Percentiles rank a stretch among this genome's conserved stretches.
These are phyloP conservation scores for Clavispora vitiphila DNA, from an alignment of 805 yeast genomes.

Conservation along the genomic window DNA sequence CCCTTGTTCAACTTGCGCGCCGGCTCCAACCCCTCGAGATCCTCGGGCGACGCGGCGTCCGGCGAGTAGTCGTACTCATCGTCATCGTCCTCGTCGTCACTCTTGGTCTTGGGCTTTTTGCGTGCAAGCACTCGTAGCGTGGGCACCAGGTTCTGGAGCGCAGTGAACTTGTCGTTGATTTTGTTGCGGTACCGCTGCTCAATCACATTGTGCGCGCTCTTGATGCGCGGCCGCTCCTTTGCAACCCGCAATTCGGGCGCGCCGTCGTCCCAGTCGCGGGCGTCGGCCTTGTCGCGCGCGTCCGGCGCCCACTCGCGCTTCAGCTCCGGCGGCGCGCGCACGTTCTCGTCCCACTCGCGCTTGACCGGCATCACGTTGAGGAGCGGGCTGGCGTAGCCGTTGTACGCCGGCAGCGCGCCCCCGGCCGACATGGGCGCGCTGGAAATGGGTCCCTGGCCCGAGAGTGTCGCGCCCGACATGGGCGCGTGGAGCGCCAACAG, in stretches of 20 bases:
- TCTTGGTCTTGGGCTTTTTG: slow-evolving; percentile 8
- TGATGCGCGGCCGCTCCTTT: slow-evolving; percentile 19
- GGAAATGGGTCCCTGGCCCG: no score
- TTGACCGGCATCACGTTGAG: background rate
- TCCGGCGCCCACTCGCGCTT: background rate
- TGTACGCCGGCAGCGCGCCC: background rate
- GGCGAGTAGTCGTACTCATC: slow-evolving; percentile 5
- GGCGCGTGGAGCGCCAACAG: background rate
- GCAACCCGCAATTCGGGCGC: background rate
- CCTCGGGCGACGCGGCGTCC: slow-evolving; percentile 16
- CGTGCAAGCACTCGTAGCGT: slow-evolving; percentile 29
- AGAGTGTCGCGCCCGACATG: no score
- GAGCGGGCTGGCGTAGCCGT: background rate
- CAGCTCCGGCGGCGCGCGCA: background rate
- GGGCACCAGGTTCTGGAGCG: slow-evolving; percentile 35
- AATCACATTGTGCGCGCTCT: slow-evolving; percentile 37
- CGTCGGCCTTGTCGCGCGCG: background rate
- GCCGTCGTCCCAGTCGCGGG: background rate
- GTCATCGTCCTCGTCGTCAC: slow-evolving; percentile 6
- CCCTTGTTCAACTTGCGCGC: slow-evolving; percentile 76
- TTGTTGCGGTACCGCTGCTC: slow-evolving; percentile 41
- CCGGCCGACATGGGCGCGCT: no score
- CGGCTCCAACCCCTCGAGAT: slow-evolving; percentile 71
- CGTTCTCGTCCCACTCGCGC: background rate
- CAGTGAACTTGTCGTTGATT: slow-evolving; percentile 37